Percentiles rank a stretch among this genome's conserved stretches.
These are phyloP conservation scores for Xylaria sp. DNA, from an alignment of 2,329 filamentous ascomycete genomes.

Conservation along the genomic window DNA sequence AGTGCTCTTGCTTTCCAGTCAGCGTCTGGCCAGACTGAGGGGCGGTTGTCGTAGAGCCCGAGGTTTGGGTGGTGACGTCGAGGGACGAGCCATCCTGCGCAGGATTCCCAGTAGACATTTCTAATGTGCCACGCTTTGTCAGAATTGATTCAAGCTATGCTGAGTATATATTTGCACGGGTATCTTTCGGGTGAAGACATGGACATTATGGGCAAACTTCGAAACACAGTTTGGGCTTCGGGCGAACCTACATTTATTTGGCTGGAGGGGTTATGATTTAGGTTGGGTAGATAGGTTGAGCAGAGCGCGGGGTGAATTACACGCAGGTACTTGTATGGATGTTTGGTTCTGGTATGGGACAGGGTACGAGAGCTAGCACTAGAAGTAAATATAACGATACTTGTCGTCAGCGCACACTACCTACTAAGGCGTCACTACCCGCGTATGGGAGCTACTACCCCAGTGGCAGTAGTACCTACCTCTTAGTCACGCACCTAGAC, in stretches of 20 bases:
- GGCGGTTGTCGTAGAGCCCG: conserved; percentile 24
- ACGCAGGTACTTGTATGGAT: not conserved
- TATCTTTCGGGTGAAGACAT: not conserved
- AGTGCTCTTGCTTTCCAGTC: conserved; percentile 98
- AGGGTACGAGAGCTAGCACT: not conserved
- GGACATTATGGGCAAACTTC: not conserved
- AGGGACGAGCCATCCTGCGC: conserved; percentile 42
- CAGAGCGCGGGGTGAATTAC: conserved; percentile 30
- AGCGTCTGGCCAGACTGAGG: conserved; percentile 63
- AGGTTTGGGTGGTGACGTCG: conserved; percentile 32
- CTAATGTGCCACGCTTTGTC: conserved; percentile 22
- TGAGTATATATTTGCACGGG: not conserved
- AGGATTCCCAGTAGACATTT: conserved; percentile 42
- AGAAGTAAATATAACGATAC: conserved; percentile 6
- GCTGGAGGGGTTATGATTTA: not conserved
- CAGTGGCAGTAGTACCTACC: no score
- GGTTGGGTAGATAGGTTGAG: not conserved
- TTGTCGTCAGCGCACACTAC: conserved; percentile 9
- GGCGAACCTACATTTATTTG: conserved; percentile 23
- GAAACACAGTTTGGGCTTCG: conserved; percentile 5
- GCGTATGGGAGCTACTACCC: no score
- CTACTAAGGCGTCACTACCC: no score
- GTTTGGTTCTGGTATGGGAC: not conserved
- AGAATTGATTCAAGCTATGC: conserved; percentile 10
- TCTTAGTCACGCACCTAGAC: not conserved